Base-by-base conservation (phyloP, 148 eudicot species). In the Chenopodium formosanum region DNA sequence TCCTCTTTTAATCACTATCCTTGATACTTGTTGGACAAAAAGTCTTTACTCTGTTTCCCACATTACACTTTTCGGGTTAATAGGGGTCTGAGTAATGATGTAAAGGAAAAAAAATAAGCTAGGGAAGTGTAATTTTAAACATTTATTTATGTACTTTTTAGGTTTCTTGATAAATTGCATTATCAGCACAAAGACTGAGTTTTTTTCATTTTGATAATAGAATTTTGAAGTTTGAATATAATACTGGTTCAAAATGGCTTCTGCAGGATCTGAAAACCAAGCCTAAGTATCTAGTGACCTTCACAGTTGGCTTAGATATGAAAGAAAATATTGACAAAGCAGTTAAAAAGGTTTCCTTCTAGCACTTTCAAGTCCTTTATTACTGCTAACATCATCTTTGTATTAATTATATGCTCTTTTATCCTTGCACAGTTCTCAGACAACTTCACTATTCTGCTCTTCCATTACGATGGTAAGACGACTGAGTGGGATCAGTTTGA, bases 401-500 rank as follows among this genome's bases (percentile, higher is more conserved):
- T 44, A 46, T 6, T 69, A 72, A 68, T 14, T 14, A 25, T 11
- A 14, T 78, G 76, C 47, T 70, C 47, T 48, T 63, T 69, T 11
- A 48, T 75, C 46, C 13, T 75, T 68, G n/a, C 79, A 53, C 89
- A 94, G 94, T 94, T 94, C 76, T 94, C 98, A 12, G 91, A 87
- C 34, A 84, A 94, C 87, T 94, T 94, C 79, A 90, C 93, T 17
- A 84, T 94, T 76, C 82, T 91, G 71, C 88, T 94, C 68, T 94
- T 94, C 76, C 98, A 92, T 84, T 94, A 94, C 70, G 98, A 94
- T 83, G 94, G 91, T 14, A 83, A 80, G 82, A 87, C 88, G 63
- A 89, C 86, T 56, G 98, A 94, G 72, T 94, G 98, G 97, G 92
- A 91, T 80, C 88, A 90, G 77, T 92, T 89, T 81, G 97, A 91